Percentiles rank a stretch among this genome's conserved stretches.
Conservation (phyloP, 1,139 yeast genomes). For the Saccharomyces hybrid region DNA sequence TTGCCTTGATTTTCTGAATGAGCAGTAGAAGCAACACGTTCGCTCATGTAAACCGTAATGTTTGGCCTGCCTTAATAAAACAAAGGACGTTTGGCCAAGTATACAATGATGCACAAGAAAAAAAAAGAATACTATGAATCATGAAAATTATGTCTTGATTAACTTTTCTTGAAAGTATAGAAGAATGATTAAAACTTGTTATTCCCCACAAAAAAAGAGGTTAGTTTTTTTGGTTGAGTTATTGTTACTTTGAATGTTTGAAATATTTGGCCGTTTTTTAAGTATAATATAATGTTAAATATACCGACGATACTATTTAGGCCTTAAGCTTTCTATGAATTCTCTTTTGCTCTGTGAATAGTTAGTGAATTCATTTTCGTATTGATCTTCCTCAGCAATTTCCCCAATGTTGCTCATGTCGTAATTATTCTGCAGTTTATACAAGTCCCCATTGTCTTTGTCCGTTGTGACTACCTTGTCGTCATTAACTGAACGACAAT, state of each 20-base stretch:
- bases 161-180: not conserved
- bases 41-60: too few species aligned
- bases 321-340: conserved; percentile 35
- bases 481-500: not conserved
- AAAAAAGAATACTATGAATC: not conserved
- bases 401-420: conserved; percentile 27
- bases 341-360: conserved; percentile 35
- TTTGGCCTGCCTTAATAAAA: not conserved
- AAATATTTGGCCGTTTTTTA: not conserved
- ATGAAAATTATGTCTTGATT: not conserved
- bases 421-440: conserved; percentile 33
- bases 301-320: conserved; percentile 19
- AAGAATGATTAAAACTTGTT: not conserved
- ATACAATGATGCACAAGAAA: not conserved
- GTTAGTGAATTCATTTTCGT: conserved; percentile 37
- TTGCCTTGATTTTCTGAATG: too few species aligned
- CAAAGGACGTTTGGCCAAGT: not conserved
- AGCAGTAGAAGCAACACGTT: too few species aligned
- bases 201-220: too few species aligned
- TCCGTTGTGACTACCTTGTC: conserved; percentile 5
- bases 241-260: not conserved
- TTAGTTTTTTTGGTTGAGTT: not conserved
- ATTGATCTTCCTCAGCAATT: conserved; percentile 37
- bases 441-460: conserved; percentile 15
- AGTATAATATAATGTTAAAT: conserved; percentile 3